Percentiles rank a stretch among this genome's conserved stretches.
Conservation (phyloP, 495 filamentous ascomycete genomes). For the Aspergillus cristatus region DNA sequence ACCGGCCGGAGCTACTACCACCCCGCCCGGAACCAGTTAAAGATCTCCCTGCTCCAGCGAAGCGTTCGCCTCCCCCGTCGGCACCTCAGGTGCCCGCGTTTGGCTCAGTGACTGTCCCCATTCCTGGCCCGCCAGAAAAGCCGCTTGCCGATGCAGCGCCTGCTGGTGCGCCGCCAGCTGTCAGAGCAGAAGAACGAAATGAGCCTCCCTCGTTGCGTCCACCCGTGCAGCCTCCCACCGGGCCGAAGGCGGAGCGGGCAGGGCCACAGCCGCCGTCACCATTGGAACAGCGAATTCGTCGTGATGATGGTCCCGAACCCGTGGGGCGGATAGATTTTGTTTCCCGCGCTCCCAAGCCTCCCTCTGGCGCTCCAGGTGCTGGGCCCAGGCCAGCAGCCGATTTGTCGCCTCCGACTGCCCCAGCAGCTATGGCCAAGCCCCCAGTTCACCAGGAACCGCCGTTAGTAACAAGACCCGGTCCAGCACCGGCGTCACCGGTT, state of each 20-base stretch:
- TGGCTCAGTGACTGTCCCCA: conserved; percentile 44
- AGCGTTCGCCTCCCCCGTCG: conserved; percentile 60
- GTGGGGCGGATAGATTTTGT: conserved; percentile 10
- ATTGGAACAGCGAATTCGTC: conserved; percentile 15
- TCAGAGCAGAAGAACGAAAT: conserved; percentile 21
- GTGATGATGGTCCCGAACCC: conserved; percentile 9
- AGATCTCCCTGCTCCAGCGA: conserved; percentile 27
- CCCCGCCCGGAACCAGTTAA: conserved; percentile 31
- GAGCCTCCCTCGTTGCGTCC: conserved; percentile 10
- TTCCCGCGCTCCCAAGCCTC: conserved; percentile 11
- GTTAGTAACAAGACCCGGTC: conserved; percentile 12
- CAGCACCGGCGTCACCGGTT: conserved; percentile 18
- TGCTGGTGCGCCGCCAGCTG: conserved; percentile 17
- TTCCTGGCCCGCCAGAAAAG: conserved; percentile 23
- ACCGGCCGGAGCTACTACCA: conserved; percentile 27
- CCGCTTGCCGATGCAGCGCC: conserved; percentile 30
- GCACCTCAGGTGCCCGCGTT: conserved; percentile 78
- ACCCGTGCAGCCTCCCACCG: conserved; percentile 29
- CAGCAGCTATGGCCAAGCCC: conserved; percentile 32
- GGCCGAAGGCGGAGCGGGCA: conserved; percentile 29
- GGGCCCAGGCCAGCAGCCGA: conserved; percentile 15
- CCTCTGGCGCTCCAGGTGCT: conserved; percentile 7
- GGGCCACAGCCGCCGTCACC: conserved; percentile 10
- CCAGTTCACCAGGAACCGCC: conserved; percentile 10
- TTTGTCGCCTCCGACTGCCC: conserved; percentile 33